Evolutionary conservation across 108 stramenopile species (phyloP).

Genomic region (Ochromonas danica): DNA sequence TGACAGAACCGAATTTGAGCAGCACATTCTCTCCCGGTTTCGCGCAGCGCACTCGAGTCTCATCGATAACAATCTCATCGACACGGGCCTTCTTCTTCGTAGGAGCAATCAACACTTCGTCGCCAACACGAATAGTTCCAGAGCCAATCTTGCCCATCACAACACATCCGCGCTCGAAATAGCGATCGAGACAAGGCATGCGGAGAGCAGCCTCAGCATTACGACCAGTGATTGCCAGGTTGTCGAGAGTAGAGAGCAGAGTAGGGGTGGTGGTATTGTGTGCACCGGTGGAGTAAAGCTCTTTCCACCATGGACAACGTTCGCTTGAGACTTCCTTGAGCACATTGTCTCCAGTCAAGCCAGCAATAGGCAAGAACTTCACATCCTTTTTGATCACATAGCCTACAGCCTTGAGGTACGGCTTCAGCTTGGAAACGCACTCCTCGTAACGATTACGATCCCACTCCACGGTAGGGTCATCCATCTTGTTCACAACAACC

Average conservation of each 20-base stretch:
- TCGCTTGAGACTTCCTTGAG: constrained; percentile 76
- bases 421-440: constrained; percentile 87
- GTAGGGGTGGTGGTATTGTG: constrained; percentile 82
- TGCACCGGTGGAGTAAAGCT: constrained; percentile 64
- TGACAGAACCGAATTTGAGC: constrained; percentile 73
- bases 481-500: constrained; percentile 99
- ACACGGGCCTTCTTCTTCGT: constrained; percentile 80
- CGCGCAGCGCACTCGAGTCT: constrained; percentile 59
- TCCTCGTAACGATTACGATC: constrained; percentile 89
- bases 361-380: constrained; percentile 95
- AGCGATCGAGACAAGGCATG: constrained; percentile 91
- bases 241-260: constrained; percentile 67
- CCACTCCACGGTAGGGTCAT: constrained; percentile 82
- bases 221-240: constrained; percentile 64
- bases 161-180: constrained; percentile 93
- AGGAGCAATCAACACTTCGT: constrained; percentile 89
- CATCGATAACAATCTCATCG: constrained; percentile 89
- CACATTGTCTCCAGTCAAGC: constrained; percentile 89
- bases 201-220: constrained; percentile 64
- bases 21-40: constrained; percentile 59
- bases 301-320: constrained; percentile 88
- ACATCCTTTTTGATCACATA: constrained; percentile 95
- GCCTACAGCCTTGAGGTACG: constrained; percentile 92
- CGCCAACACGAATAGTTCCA: constrained; percentile 80
- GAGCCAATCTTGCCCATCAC: constrained; percentile 97